These are phyloP conservation scores for Parasarocladium wereldwijsianum DNA, from an alignment of 2,329 filamentous ascomycete species.

Conservation along the genomic window DNA sequence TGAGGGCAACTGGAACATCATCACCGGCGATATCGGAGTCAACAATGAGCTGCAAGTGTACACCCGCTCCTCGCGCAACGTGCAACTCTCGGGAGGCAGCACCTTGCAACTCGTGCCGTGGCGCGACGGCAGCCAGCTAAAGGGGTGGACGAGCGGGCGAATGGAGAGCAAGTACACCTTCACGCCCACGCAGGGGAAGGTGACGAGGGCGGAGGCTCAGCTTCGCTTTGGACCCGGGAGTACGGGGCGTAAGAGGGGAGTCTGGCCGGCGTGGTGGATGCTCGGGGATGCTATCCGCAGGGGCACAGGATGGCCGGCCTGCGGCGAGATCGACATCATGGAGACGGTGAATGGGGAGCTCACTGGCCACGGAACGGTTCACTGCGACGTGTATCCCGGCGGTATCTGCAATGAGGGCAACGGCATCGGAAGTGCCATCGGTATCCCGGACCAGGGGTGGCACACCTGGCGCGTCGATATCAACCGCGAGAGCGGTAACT, in stretches of 20 bases:
- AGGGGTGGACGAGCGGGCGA: slow-evolving; percentile 37
- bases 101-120: slow-evolving; percentile 32
- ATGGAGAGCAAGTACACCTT: slow-evolving; percentile 34
- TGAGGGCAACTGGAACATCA: slow-evolving; percentile 18
- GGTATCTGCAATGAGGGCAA: slow-evolving; percentile 31
- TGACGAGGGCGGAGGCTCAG: slow-evolving; percentile 29
- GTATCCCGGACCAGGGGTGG: slow-evolving; percentile 23
- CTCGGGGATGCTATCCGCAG: slow-evolving; percentile 24
- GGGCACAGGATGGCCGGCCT: slow-evolving; percentile 24
- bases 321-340: slow-evolving; percentile 28
- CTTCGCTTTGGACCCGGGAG: slow-evolving; percentile 31
- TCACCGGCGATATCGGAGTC: slow-evolving; percentile 19
- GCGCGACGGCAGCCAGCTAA: slow-evolving; percentile 16
- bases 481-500: slow-evolving; percentile 28
- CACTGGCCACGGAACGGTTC: slow-evolving; percentile 32
- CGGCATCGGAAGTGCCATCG: slow-evolving; percentile 20
- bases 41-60: slow-evolving; percentile 34
- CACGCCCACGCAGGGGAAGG: slow-evolving; percentile 27
- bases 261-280: slow-evolving; percentile 32
- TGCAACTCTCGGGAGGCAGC: slow-evolving; percentile 30
- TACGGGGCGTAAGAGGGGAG: slow-evolving; percentile 26
- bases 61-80: slow-evolving; percentile 24
- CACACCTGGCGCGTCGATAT: slow-evolving; percentile 31
- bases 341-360: slow-evolving; percentile 28
- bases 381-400: slow-evolving; percentile 30